These are phyloP conservation scores for Ehretia macrophylla DNA, from an alignment of 257 asterid genomes.

Conservation along the genomic window DNA sequence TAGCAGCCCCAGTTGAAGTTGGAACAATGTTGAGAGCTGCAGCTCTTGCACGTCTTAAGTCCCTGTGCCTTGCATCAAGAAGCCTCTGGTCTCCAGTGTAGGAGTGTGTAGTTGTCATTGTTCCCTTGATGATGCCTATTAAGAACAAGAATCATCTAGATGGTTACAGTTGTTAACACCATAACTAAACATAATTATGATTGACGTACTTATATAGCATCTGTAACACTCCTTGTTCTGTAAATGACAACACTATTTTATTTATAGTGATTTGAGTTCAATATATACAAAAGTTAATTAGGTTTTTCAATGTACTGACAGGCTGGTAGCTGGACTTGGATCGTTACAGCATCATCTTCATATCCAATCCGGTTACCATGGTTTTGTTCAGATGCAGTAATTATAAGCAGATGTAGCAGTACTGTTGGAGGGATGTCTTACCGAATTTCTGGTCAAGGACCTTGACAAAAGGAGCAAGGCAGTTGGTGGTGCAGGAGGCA, in stretches of 20 bases:
- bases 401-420: no score
- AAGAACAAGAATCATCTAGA: background rate
- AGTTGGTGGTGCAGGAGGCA: constrained; percentile 97
- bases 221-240: no score
- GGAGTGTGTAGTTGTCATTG: constrained; percentile 99
- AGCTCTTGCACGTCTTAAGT: constrained; percentile 89
- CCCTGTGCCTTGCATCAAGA: constrained; percentile 97
- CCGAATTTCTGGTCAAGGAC: constrained; percentile 92
- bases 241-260: no score
- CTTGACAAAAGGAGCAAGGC: constrained; percentile 97
- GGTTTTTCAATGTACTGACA: no score
- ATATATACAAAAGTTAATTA: no score
- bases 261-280: no score
- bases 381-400: no score
- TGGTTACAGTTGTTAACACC: background rate
- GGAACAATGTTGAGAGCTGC: constrained; percentile 98
- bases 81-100: constrained; percentile 99
- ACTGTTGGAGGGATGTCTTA: constrained; percentile 15
- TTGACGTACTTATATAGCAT: background rate
- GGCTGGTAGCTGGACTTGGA: no score
- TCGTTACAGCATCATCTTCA: no score
- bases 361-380: no score
- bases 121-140: constrained; percentile 89
- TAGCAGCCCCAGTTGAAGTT: constrained; percentile 93
- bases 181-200: background rate